Percentiles rank a stretch among this genome's conserved stretches.
These are phyloP conservation scores for Pedinophyceae sp. DNA, from an alignment of 139 green algal species.

Conservation along the genomic window DNA sequence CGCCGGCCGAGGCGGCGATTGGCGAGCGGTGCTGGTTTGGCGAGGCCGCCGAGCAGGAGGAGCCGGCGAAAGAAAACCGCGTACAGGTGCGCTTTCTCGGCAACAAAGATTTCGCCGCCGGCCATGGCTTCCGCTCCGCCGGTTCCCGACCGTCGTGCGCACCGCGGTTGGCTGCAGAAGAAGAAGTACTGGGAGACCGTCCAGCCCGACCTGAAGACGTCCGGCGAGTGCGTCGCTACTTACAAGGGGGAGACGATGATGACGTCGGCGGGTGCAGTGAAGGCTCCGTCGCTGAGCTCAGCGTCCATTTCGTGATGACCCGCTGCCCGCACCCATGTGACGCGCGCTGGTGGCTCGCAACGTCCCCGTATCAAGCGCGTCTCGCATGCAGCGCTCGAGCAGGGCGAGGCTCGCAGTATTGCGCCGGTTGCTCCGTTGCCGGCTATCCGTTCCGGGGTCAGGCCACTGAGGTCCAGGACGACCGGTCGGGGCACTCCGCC, in stretches of 20 bases:
- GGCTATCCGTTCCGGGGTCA: too few relatives aligned
- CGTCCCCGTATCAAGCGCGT: too few relatives aligned
- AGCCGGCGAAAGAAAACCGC: neutral
- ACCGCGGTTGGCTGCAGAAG: constrained; percentile 70
- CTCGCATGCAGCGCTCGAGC: too few relatives aligned
- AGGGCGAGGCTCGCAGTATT: too few relatives aligned
- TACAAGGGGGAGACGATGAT: constrained; percentile 44
- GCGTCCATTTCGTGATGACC: constrained; percentile 50
- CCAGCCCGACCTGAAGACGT: constrained; percentile 41
- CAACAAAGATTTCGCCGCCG: too few relatives aligned
- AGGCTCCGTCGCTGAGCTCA: constrained; percentile 16
- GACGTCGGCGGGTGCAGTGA: constrained; percentile 38
- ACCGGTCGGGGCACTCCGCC: too few relatives aligned
- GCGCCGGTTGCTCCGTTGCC: too few relatives aligned
- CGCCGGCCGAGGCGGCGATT: constrained; percentile 33
- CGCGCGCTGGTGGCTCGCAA: too few relatives aligned
- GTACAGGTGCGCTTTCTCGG: neutral
- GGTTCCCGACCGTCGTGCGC: too few relatives aligned
- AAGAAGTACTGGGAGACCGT: constrained; percentile 71
- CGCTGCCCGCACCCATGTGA: too few relatives aligned
- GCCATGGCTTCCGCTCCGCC: too few relatives aligned
- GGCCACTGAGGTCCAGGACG: too few relatives aligned
- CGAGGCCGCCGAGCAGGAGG: constrained; percentile 17
- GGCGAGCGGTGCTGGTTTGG: constrained; percentile 61
- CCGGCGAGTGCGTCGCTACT: constrained; percentile 14